Conservation (phyloP, 345 rosid species). For the Cardamine resedifolia region DNA sequence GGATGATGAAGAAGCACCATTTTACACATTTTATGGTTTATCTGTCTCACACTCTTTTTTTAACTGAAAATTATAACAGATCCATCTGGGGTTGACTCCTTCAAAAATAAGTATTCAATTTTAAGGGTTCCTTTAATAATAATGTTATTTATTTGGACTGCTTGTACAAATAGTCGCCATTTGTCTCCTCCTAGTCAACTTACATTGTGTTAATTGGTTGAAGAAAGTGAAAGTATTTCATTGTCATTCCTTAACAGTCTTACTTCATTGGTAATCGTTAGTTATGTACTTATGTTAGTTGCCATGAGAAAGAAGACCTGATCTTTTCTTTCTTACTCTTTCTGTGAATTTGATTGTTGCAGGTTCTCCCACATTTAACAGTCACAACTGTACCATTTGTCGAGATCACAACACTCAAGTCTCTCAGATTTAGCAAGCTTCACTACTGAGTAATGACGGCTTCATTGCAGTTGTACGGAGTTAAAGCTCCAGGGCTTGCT, state of each 20-base stretch:
- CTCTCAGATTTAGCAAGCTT: slow-evolving; percentile 17
- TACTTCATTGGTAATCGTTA: not conserved
- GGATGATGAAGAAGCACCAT: slow-evolving; percentile 1
- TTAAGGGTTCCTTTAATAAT: not conserved
- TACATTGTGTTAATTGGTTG: not conserved
- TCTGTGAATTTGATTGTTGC: slow-evolving; percentile 10
- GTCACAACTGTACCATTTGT: slow-evolving; percentile 21
- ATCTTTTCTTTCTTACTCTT: not conserved
- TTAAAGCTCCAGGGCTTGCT: slow-evolving; percentile 38
- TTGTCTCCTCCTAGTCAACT: slow-evolving; percentile 11
- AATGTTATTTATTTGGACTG: not conserved
- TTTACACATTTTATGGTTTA: not conserved
- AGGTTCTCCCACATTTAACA: slow-evolving; percentile 17
- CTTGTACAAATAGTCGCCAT: not conserved
- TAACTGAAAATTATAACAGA: not conserved
- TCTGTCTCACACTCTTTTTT: not conserved
- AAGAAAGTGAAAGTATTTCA: not conserved
- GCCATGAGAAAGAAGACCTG: slow-evolving; percentile 16
- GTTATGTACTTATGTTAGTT: too few species aligned
- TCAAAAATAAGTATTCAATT: not conserved
- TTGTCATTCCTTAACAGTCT: not conserved
- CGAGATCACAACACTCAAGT: slow-evolving; percentile 33
- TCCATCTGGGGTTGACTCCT: slow-evolving; percentile 13
- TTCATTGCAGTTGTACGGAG: slow-evolving; percentile 36
- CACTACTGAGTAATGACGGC: slow-evolving; percentile 20